Conservation (phyloP, 352 stramenopile species). For the Globisporangium rhizosaccharum region DNA sequence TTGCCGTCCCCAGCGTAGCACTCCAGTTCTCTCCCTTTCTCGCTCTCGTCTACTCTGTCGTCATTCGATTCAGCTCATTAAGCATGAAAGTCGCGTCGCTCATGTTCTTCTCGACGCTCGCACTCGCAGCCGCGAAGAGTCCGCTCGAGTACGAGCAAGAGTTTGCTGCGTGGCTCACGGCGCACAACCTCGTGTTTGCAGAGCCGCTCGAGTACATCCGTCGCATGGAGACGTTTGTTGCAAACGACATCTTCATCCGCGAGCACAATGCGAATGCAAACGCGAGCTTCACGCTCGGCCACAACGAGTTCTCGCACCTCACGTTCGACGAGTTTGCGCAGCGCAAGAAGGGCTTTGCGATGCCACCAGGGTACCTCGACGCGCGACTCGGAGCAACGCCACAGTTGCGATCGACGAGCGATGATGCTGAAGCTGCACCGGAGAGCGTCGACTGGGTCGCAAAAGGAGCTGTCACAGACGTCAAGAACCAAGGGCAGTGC, state of each 20-base stretch:
- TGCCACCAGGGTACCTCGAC: constrained; percentile 16
- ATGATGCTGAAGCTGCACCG: background rate
- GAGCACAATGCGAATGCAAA: constrained; percentile 15
- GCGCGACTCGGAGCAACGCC: constrained; percentile 3
- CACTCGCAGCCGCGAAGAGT: background rate
- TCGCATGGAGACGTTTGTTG: constrained; percentile 20
- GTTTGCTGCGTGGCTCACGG: constrained; percentile 17
- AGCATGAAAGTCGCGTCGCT: constrained; percentile 13
- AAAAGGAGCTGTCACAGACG: constrained; percentile 30
- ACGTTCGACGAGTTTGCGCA: constrained; percentile 25
- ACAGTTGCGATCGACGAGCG: background rate
- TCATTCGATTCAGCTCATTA: background rate
- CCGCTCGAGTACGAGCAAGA: constrained; percentile 21
- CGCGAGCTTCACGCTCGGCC: constrained; percentile 20
- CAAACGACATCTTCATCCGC: constrained; percentile 24
- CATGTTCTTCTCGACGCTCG: constrained; percentile 1
- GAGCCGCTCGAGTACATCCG: constrained; percentile 19
- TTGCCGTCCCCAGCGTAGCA: background rate
- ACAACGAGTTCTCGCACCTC: constrained; percentile 29
- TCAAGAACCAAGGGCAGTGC: constrained; percentile 96
- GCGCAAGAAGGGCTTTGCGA: constrained; percentile 15
- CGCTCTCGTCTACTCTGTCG: background rate
- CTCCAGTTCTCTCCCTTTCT: background rate
- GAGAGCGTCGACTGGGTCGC: constrained; percentile 28
- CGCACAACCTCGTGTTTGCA: constrained; percentile 7